A percentile compares a stretch with the other conserved stretches of the same genome.
Evolutionary conservation across 176 grass and related monocot species (phyloP).

Genomic region (Aegilops speltoides): DNA sequence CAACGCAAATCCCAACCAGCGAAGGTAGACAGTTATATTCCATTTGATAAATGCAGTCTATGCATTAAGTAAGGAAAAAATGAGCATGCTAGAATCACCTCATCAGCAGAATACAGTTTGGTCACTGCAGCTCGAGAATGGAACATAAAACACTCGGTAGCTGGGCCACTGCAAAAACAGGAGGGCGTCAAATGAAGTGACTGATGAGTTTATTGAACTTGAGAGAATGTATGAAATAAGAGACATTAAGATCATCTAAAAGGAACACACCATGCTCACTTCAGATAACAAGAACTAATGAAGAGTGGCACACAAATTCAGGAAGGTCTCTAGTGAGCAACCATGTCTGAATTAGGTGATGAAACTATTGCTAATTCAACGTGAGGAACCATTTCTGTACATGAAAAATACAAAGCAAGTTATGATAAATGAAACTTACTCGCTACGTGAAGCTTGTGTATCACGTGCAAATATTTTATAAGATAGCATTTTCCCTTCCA

Average conservation of each 20-base stretch:
- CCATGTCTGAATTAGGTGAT: not conserved
- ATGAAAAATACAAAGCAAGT: not conserved
- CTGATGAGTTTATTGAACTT: not conserved
- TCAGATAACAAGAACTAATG: not conserved
- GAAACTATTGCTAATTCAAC: not conserved
- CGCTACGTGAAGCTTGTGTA: slow-evolving; percentile 81
- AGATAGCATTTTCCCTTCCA: slow-evolving; percentile 74
- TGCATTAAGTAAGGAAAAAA: not conserved
- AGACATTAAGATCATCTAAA: not conserved
- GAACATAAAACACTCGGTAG: slow-evolving; percentile 91
- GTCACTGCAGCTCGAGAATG: slow-evolving; percentile 70
- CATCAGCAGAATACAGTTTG: slow-evolving; percentile 42
- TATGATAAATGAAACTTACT: slow-evolving; percentile 44
- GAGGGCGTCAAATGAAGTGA: not conserved
- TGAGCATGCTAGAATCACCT: slow-evolving; percentile 45
- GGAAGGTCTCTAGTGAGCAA: not conserved
- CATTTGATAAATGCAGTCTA: not conserved
- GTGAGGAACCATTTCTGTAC: not conserved
- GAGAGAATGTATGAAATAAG: not conserved
- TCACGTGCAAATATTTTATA: slow-evolving; percentile 96
- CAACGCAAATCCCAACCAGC: not conserved
- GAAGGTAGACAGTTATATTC: not conserved
- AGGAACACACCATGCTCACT: not conserved
- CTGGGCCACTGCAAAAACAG: slow-evolving; percentile 76
- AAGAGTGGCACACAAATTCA: not conserved